These are phyloP conservation scores for Nigrograna mackinnonii DNA, from an alignment of 2,329 filamentous ascomycete species.

Conservation along the genomic window DNA sequence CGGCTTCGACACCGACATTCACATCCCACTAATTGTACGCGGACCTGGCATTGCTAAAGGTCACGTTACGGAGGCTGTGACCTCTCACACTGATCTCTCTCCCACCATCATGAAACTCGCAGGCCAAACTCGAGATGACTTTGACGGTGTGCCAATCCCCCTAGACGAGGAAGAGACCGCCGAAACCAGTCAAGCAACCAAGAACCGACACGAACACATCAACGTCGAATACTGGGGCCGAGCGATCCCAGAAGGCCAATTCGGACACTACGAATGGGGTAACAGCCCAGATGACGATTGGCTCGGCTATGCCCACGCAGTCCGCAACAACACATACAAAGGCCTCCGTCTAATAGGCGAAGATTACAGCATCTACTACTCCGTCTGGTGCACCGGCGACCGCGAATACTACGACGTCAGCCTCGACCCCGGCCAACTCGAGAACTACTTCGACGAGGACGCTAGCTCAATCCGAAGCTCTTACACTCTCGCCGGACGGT, in stretches of 20 bases:
- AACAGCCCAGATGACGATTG: neutral
- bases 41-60: slow-evolving; percentile 37
- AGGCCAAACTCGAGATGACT: slow-evolving; percentile 26
- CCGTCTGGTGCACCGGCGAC: slow-evolving; percentile 71
- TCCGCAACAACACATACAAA: slow-evolving; percentile 63
- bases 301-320: slow-evolving; percentile 1
- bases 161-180: slow-evolving; percentile 15
- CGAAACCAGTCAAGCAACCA: slow-evolving; percentile 2
- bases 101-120: slow-evolving; percentile 40
- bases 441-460: no score
- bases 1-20: slow-evolving; percentile 44
- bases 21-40: slow-evolving; percentile 42
- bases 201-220: slow-evolving; percentile 33
- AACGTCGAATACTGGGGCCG: slow-evolving; percentile 46
- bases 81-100: slow-evolving; percentile 43
- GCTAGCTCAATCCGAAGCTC: no score
- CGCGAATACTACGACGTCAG: slow-evolving; percentile 67
- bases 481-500: slow-evolving; percentile 6
- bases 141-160: slow-evolving; percentile 41
- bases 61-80: slow-evolving; percentile 33
- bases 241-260: slow-evolving; percentile 22
- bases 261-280: neutral
- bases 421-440: no score
- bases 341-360: slow-evolving; percentile 57
- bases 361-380: slow-evolving; percentile 66